Evolutionary conservation across 192 early-diverging fungal genomes (phyloP).

Genomic region (Haplosporangium gracile): DNA sequence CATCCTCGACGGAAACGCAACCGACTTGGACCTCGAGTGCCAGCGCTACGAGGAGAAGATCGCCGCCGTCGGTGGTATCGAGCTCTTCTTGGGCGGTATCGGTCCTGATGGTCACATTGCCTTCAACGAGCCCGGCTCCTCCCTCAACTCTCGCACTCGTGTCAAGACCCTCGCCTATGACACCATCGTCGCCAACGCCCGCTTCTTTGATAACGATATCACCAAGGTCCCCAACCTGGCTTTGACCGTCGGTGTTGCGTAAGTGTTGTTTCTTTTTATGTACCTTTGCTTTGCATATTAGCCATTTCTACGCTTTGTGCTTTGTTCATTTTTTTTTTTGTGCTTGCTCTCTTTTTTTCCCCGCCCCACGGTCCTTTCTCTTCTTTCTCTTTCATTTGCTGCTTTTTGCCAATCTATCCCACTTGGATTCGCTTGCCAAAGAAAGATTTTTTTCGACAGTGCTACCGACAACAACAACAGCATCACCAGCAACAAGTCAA

Average conservation of each 20-base stretch:
- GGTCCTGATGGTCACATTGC: conserved; percentile 94
- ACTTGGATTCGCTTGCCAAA: background rate
- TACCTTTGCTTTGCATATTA: conserved; percentile 5
- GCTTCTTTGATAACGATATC: conserved; percentile 89
- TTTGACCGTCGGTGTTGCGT: conserved; percentile 88
- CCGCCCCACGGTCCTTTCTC: background rate
- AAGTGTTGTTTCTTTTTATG: conserved; percentile 34
- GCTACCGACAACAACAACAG: background rate
- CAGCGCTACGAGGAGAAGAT: conserved; percentile 86
- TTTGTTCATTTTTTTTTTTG: background rate
- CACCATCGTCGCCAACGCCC: conserved; percentile 87
- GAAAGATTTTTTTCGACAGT: background rate
- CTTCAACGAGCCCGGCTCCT: conserved; percentile 92
- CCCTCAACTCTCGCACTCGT: conserved; percentile 82
- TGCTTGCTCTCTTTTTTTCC: background rate
- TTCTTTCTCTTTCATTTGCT: background rate
- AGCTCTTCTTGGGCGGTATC: conserved; percentile 91
- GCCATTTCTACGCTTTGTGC: background rate
- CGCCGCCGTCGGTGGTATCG: conserved; percentile 83
- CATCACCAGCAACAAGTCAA: background rate
- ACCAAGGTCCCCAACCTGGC: conserved; percentile 89
- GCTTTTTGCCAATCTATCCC: background rate
- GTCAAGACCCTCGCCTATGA: conserved; percentile 92
- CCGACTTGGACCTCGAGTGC: conserved; percentile 86
- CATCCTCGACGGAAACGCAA: conserved; percentile 88